Conservation (phyloP, 2,329 filamentous ascomycete genomes). For the Pseudogymnoascus sp. region DNA sequence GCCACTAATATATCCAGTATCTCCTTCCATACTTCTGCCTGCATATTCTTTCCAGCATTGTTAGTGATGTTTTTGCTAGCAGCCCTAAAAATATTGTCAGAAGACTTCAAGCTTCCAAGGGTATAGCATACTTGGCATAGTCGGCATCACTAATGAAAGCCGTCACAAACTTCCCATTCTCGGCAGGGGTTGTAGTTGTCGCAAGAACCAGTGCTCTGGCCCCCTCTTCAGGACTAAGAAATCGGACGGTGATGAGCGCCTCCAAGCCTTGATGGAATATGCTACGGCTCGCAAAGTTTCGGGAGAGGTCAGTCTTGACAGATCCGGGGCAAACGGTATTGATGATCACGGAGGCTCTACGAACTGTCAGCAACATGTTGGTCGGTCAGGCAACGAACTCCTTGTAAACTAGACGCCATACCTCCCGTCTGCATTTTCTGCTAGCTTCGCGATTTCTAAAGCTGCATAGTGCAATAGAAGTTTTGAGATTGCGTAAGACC, state of each 20-base stretch:
- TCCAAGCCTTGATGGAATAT: slow-evolving; percentile 14
- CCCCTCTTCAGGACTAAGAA: slow-evolving; percentile 28
- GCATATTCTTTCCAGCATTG: slow-evolving; percentile 22
- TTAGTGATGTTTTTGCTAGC: slow-evolving; percentile 20
- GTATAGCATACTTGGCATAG: slow-evolving; percentile 20
- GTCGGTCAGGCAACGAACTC: neutral
- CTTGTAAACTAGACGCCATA: slow-evolving; percentile 6
- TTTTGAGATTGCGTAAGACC: slow-evolving; percentile 23
- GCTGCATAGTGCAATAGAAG: slow-evolving; percentile 23
- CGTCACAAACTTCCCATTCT: slow-evolving; percentile 23
- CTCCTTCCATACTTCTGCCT: slow-evolving; percentile 24
- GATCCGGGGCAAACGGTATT: slow-evolving; percentile 17
- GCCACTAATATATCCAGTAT: slow-evolving; percentile 19
- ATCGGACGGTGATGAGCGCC: slow-evolving; percentile 16
- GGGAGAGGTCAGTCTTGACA: slow-evolving; percentile 22
- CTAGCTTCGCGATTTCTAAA: slow-evolving; percentile 22
- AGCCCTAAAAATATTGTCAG: slow-evolving; percentile 13
- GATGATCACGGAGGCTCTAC: slow-evolving; percentile 16
- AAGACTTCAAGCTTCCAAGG: neutral
- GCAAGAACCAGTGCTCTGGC: slow-evolving; percentile 26
- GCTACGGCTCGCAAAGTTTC: slow-evolving; percentile 18
- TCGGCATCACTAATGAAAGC: slow-evolving; percentile 21
- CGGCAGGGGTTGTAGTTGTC: slow-evolving; percentile 20
- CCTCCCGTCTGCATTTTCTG: slow-evolving; percentile 16
- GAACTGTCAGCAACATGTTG: neutral